Evolutionary conservation across 495 filamentous ascomycete species (phyloP).

Genomic region (Parmelia sp.): DNA sequence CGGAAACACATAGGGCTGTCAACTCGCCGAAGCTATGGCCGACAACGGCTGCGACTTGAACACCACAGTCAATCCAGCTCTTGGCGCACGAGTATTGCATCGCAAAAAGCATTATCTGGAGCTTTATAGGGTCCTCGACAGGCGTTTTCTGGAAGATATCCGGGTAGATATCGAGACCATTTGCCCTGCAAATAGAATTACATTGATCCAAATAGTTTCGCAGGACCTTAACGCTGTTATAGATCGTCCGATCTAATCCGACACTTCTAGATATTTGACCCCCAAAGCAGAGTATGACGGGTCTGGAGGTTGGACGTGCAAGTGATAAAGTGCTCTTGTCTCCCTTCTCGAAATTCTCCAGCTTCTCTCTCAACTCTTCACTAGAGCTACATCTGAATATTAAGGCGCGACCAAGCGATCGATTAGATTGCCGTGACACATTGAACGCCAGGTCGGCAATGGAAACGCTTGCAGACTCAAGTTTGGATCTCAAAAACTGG

Average conservation of each 20-base stretch:
- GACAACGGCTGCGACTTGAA: slow-evolving; percentile 35
- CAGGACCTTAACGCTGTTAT: slow-evolving; percentile 32
- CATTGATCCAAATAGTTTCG: slow-evolving; percentile 39
- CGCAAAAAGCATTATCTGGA: slow-evolving; percentile 42
- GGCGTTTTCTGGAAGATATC: slow-evolving; percentile 37
- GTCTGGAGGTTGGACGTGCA: slow-evolving; percentile 16
- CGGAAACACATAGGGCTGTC: slow-evolving; percentile 41
- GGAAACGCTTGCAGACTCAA: background rate
- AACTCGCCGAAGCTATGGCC: slow-evolving; percentile 53
- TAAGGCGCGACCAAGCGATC: slow-evolving; percentile 10
- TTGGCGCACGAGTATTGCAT: slow-evolving; percentile 46
- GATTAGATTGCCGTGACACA: slow-evolving; percentile 25
- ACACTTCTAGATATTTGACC: slow-evolving; percentile 44
- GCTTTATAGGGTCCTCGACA: slow-evolving; percentile 32
- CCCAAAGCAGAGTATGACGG: slow-evolving; percentile 50
- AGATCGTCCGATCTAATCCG: slow-evolving; percentile 37
- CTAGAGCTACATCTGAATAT: slow-evolving; percentile 13
- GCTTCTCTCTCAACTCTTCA: slow-evolving; percentile 15
- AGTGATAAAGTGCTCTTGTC: slow-evolving; percentile 14
- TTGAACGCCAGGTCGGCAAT: slow-evolving; percentile 21
- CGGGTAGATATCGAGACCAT: slow-evolving; percentile 26
- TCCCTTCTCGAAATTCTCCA: slow-evolving; percentile 30
- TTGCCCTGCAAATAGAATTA: slow-evolving; percentile 20
- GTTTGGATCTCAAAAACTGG: background rate
- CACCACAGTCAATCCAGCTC: slow-evolving; percentile 45